Base-by-base conservation (phyloP, 2,329 filamentous ascomycete genomes). In the Helminthosporium solani region DNA sequence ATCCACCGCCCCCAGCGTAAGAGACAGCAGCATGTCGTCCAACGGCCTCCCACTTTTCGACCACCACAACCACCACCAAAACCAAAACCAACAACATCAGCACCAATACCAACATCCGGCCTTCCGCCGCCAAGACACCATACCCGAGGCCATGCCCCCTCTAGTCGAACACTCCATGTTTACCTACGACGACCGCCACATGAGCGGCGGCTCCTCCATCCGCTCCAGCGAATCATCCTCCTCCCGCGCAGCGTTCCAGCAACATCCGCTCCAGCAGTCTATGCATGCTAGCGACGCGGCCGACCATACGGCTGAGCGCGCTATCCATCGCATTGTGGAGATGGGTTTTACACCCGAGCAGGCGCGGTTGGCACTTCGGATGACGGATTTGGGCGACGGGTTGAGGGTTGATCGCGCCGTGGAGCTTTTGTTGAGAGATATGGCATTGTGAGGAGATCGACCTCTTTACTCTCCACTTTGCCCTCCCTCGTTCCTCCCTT, bases 371-470 rank as follows among this genome's bases (percentile, higher is more conserved):
- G 82, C 82, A 15, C 66, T 85, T 15, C 75, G 76, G 33, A 74
- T 78, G 54, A 85, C 81, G 4, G 82, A 85, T 60, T 75, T 75
- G 12, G 82, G 81, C 0, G 78, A 82, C 52, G 80, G 80, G 1
- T 68, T 85, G 51, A 71, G 83, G 46, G 72, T 80, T 8, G 75
- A 82, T 54, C 74, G 76, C 3, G 82, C 82, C 0, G 75, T 84
- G 18, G 76, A 81, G 47, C 58, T 82, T 46, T 66, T 85, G 50
- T 58, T 80, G 15, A 64, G 55, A 68, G 44, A 48, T 27, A 33
- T 39, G 36, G 44, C 23, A 15, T 15, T 21, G 18, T 35, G 34
- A 47, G 5, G 23, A 28, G n/a, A n/a, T n/a, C n/a, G n/a, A n/a
- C n/a, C n/a, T n/a, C n/a, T n/a, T n/a, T n/a, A n/a, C n/a, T n/a